Base-by-base conservation (phyloP, 192 early-diverging fungal species). In the Gigaspora rosea region DNA sequence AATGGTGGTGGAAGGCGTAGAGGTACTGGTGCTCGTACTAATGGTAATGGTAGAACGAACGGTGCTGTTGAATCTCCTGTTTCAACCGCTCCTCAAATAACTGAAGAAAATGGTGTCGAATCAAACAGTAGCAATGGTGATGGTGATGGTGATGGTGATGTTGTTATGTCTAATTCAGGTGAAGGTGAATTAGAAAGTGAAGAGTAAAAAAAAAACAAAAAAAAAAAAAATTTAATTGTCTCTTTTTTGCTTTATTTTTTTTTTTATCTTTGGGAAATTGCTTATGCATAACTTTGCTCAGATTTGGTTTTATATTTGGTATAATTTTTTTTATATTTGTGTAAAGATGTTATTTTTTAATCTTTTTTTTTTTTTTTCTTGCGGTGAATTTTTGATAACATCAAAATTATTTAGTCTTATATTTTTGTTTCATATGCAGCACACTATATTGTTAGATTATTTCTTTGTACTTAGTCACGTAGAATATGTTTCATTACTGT, bases 1-100 rank as follows among this genome's bases (percentile, higher is more conserved):
- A 67, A 67, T 67, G 61, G 47, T 22, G 75, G 64, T 16, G 65
- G 75, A 18, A 22, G 75, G 27, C 54, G 57, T 1, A 58, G 74
- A 0, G 74, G 74, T 4, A 46, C 52, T 9, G 74, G 74, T 9
- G 56, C 71, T 20, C 71, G 71, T 18, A 22, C 49, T 8, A 71
- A 51, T 32, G 49, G 49, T 32, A 71, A 49, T 51, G 69, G 20
- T 2, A 66, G 46, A 48, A 46, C 18, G 41, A 41, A 63, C 35
- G 61, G 61, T 13, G 16, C 32, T 11, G 64, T 46, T 11, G 35
- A 20, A 9, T 66, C 64, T 18, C 64, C 64, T 8, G 64, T 41
- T 33, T 46, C 64, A 15, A 35, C 46, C n/a, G 46, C 18, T 48
- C 35, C 32, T 2, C 64, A 36, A 3, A 41, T 35, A n/a, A 15